Base-by-base conservation (phyloP, 768 basidiomycete species). In the Xerocomellus dryophilus region DNA sequence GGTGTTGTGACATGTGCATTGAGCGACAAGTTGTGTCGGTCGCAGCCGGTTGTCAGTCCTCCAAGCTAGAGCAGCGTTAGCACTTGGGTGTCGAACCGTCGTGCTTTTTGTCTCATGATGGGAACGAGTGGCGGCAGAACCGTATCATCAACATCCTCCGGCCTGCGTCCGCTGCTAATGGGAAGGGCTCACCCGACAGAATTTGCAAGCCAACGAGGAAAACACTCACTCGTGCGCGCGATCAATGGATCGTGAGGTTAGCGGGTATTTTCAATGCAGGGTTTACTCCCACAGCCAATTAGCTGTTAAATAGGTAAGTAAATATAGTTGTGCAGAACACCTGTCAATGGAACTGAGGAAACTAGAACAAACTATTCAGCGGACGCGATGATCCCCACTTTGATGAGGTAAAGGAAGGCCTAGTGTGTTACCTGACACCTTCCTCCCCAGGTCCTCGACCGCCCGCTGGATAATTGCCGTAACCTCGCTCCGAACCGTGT, bases 391-490 rank as follows among this genome's bases (percentile, higher is more conserved):
- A 31, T 18, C 35, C 44, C 18, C 48, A 31, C 10, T 45, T 41
- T 23, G 38, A 42, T 10, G 41, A 32, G 39, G 17, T 6, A 38
- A 25, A 40, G 40, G 34, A 48, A 54, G 50, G 36, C 59, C 55
- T 29, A 78, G 63, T 32, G 61, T 65, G 38, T 71, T 52, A 23
- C 80, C 80, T 34, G 77, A 81, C 18, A 82, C 72, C 11, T 70
- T 73, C 56, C 78, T 74, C 20, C 84, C 84, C 15, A 85, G 66
- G 11, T 71, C 68, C 65, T 84, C 76, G 9, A 85, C 83, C 29
- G 74, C 74, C 43, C 64, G 66, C 47, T 84, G 84, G 14, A 88
- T 60, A 23, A 80, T 60, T 15, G 74, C 73, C 4, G 83, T 84
- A 23, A 89, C 73, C 54, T 78, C 73, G 48, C 79, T 79, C 54